These are phyloP conservation scores for Coemansia sp. DNA, from an alignment of 192 early-diverging fungal species.

Conservation along the genomic window DNA sequence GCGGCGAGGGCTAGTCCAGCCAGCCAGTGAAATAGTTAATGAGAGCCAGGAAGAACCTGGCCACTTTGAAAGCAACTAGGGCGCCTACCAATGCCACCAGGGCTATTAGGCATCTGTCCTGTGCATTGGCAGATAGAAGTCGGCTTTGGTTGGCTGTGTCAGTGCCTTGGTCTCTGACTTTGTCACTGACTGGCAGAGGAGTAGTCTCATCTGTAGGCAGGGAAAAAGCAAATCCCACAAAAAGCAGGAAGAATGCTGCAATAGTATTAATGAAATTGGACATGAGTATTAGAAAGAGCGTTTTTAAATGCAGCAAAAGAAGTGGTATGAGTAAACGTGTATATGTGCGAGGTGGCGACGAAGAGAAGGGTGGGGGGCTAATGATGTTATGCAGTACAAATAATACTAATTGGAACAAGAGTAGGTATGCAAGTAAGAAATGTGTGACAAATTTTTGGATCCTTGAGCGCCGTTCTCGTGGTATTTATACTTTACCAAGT, in stretches of 20 bases:
- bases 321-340: neutral
- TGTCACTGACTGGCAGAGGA: neutral
- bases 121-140: neutral
- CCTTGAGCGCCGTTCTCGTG: too few species aligned
- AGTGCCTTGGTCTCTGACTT: too few species aligned
- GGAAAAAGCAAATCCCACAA: neutral
- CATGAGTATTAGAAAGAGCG: neutral
- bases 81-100: slow-evolving; percentile 4
- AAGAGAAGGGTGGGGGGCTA: too few species aligned
- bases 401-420: too few species aligned
- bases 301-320: neutral
- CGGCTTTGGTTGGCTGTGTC: too few species aligned
- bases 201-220: slow-evolving; percentile 1
- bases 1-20: neutral
- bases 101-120: slow-evolving; percentile 3
- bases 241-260: neutral
- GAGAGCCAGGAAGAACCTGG: neutral
- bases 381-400: too few species aligned
- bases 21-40: slow-evolving; percentile 7
- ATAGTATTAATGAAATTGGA: neutral
- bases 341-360: too few species aligned
- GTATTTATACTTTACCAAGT: too few species aligned
- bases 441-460: too few species aligned
- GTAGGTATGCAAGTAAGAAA: too few species aligned
- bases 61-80: slow-evolving; percentile 8